Evolutionary conservation across 2,329 filamentous ascomycete genomes (phyloP).

Genomic region (Aaosphaeria pasadenensis): DNA sequence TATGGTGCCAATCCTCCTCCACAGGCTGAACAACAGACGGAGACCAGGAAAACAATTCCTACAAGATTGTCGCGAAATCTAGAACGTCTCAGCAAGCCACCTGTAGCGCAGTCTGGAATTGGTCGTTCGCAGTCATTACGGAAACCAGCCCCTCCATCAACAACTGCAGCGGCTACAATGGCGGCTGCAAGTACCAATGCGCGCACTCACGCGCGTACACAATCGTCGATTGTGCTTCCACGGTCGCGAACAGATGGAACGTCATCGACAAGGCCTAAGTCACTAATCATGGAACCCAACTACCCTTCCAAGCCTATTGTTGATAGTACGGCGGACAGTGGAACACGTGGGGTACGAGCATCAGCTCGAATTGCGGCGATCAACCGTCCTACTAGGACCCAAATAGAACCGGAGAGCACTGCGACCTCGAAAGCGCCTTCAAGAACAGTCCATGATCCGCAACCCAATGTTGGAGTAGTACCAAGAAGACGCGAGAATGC

Average conservation of each 20-base stretch:
- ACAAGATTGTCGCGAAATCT: too few relatives aligned
- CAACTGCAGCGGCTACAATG: conserved; percentile 13
- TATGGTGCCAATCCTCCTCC: conserved; percentile 19
- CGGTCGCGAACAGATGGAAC: background rate
- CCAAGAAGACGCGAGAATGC: conserved; percentile 10
- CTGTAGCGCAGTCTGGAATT: conserved; percentile 15
- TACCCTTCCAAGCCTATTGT: background rate
- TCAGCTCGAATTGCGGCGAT: conserved; percentile 23
- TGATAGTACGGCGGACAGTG: background rate
- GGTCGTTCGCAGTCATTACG: conserved; percentile 28
- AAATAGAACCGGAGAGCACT: conserved; percentile 10
- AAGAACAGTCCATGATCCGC: background rate
- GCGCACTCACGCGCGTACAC: conserved; percentile 20
- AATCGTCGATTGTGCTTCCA: conserved; percentile 21
- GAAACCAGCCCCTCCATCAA: conserved; percentile 18
- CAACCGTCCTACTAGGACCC: conserved; percentile 23
- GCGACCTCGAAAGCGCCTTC: too few relatives aligned
- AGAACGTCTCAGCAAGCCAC: conserved; percentile 9
- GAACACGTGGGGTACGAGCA: background rate
- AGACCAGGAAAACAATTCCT: too few relatives aligned
- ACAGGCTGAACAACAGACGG: too few relatives aligned
- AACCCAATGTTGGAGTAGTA: background rate
- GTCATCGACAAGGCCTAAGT: background rate
- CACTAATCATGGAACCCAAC: background rate
- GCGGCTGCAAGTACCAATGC: conserved; percentile 7